Base-by-base conservation (phyloP, 768 basidiomycete species). In the Russula ochroleuca region DNA sequence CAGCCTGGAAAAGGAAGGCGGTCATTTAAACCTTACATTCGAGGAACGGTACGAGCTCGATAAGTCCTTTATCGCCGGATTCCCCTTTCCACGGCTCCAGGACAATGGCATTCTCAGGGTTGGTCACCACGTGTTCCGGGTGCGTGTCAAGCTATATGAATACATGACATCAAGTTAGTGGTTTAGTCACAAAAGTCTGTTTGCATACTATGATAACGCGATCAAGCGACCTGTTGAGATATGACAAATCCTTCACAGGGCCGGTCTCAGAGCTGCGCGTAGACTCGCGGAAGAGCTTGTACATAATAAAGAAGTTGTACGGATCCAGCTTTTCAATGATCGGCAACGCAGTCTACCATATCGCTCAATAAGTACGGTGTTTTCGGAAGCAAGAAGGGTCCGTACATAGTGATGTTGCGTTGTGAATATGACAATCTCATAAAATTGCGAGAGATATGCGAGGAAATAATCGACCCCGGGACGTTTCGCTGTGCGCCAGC, bases 381-480 rank as follows among this genome's bases (percentile, higher is more conserved):
- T 56, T 38, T 52, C 40, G 25, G 50, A 40, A 7, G 35, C 59
- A 49, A 64, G 50, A 40, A 31, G 14, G 9, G 59, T 52, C 55
- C 91, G 54, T 68, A 96, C 95, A 74, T 96, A 98, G 70, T 83
- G 80, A 61, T 90, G 83, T 76, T 96, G 93, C 19, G 86, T 82
- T 11, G 95, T 98, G 78, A 98, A 99, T 59, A 99, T 80, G 38
- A 98, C 96, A 62, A 98, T 85, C 78, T 99, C 97, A 73, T 94
- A 99, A 78, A 98, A 99, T 72, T 98, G 96, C 0, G 94, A 92
- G 53, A 99, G 84, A 74, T 99, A 99, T 31, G 85, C 95, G 38
- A 99, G 80, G 83, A 99, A 99, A 77, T 99, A 98, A 72, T 99
- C 97, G 17, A 94, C 91, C 5, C 97, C 97, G 1, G 97, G 96